Conservation (phyloP, 164 flowering plant genomes). For the Dillenia suffruticosa region DNA sequence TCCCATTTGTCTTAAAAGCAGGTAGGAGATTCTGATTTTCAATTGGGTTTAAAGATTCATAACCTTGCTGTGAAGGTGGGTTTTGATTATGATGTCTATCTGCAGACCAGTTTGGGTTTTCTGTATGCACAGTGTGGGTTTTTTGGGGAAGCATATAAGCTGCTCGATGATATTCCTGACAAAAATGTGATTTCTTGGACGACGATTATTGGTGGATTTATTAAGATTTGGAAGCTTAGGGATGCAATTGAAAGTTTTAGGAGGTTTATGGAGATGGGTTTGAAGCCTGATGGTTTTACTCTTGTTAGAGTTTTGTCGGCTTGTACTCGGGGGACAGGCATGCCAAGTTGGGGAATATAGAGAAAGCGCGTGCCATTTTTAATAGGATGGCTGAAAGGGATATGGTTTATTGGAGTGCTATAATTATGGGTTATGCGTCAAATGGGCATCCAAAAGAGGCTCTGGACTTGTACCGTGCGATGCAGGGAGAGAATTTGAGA, state of each 20-base stretch:
- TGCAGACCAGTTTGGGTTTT: slow-evolving; percentile 23
- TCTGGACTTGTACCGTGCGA: slow-evolving; percentile 20
- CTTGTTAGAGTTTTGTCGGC: slow-evolving; percentile 25
- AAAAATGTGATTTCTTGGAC: slow-evolving; percentile 32
- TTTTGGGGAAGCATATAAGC: slow-evolving; percentile 13
- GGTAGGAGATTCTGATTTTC: slow-evolving; percentile 13
- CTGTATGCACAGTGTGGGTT: slow-evolving; percentile 17
- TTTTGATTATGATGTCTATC: slow-evolving; percentile 25
- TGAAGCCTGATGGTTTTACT: slow-evolving; percentile 26
- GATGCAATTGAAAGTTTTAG: slow-evolving; percentile 24
- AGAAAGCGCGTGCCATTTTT: slow-evolving; percentile 22
- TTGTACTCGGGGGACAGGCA: slow-evolving; percentile 31
- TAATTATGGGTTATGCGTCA: slow-evolving; percentile 26
- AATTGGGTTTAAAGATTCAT: slow-evolving; percentile 22
- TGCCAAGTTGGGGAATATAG: slow-evolving; percentile 30
- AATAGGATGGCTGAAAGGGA: slow-evolving; percentile 25
- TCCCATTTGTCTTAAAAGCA: slow-evolving; percentile 32
- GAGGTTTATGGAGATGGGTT: slow-evolving; percentile 12
- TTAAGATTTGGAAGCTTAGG: slow-evolving; percentile 9
- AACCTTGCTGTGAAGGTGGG: slow-evolving; percentile 24
- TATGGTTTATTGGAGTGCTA: slow-evolving; percentile 27
- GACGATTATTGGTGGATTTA: slow-evolving; percentile 26
- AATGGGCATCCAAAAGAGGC: slow-evolving; percentile 33
- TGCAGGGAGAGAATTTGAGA: slow-evolving; percentile 21
- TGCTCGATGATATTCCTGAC: slow-evolving; percentile 26